A percentile compares a stretch with the other conserved stretches of the same genome.
Conservation (phyloP, 1,139 yeast species). For the Pneumocystis wakefieldiae region DNA sequence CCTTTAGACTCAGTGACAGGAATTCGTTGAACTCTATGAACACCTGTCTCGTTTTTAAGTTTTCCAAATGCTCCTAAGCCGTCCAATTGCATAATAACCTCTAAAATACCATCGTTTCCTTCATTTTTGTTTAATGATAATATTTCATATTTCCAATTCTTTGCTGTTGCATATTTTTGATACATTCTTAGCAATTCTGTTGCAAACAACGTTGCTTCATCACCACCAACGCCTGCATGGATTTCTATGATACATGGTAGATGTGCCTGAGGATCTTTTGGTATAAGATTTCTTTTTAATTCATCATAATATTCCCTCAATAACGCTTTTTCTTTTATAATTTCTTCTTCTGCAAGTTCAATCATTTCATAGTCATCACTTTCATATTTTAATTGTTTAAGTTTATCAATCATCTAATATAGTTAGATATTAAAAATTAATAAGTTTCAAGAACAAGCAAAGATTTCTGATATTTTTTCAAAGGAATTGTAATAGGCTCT, state of each 20-base stretch:
- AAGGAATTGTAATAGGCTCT: neutral
- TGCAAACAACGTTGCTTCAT: slow-evolving; percentile 80
- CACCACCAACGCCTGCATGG: slow-evolving; percentile 94
- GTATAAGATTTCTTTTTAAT: slow-evolving; percentile 48
- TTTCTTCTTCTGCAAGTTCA: slow-evolving; percentile 34
- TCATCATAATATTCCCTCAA: slow-evolving; percentile 23
- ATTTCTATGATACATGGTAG: slow-evolving; percentile 68
- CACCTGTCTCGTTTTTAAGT: slow-evolving; percentile 81
- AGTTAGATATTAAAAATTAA: neutral
- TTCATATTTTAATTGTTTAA: slow-evolving; percentile 25
- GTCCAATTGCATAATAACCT: slow-evolving; percentile 61
- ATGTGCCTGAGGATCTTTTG: slow-evolving; percentile 64
- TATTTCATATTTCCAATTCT: slow-evolving; percentile 52
- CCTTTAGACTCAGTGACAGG: slow-evolving; percentile 93
- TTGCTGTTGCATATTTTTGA: slow-evolving; percentile 46
- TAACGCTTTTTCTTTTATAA: slow-evolving; percentile 25
- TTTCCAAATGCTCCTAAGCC: slow-evolving; percentile 62
- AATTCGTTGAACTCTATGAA: slow-evolving; percentile 86
- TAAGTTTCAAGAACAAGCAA: neutral
- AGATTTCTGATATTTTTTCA: neutral
- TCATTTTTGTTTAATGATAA: slow-evolving; percentile 28
- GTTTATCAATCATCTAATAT: slow-evolving; percentile 14
- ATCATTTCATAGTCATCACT: slow-evolving; percentile 27
- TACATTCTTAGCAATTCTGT: slow-evolving; percentile 73
- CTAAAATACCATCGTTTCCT: slow-evolving; percentile 45